Base-by-base conservation (phyloP, 2,329 filamentous ascomycete genomes). In the Colletotrichum zoysiae region DNA sequence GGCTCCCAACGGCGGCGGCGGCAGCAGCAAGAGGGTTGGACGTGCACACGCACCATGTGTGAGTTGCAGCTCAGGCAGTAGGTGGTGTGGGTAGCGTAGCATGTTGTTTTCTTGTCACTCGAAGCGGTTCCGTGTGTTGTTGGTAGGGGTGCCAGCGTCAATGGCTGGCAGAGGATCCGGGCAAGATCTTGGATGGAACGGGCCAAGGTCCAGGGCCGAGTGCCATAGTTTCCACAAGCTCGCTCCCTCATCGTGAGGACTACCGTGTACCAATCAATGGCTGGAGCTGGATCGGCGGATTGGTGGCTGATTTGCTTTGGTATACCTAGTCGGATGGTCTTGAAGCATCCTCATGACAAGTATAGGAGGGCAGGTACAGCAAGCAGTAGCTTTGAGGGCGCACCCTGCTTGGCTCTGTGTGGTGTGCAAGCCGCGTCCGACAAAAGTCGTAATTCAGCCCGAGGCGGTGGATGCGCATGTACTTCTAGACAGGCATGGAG, bases 401-500 rank as follows among this genome's bases (percentile, higher is more conserved):
- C 56, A 70, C 64, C 64, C 63, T 42, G 48, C 42, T 46, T 35
- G 35, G n/a, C 44, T 20, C 51, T 12, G 48, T 30, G 50, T 58
- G 35, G 57, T 57, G 64, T 58, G 68, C 64, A 68, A 63, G 69
- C 58, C 62, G 38, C 48, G 16, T 35, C 44, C 50, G 53, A 58
- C 44, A 38, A 67, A 33, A 46, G 30, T 16, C 30, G 53, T 53
- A 33, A 26, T 53, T 40, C 51, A 59, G 58, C 33, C 44, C 30
- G 69, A 68, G 65, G 58, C 35, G 53, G 38, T 68, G 58, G 65
- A 53, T 35, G 69, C 64, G 51, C 35, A 30, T 58, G 38, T 57
- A 58, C 65, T 51, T 58, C 65, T 38, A 51, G 64, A 71, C 44
- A 57, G 58, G 65, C 46, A 71, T 59, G 51, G 56, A 71, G 51